phyloP scores from a whole-genome alignment of 371 early-diverging fungal genomes.

The Dinochytrium kinnereticum region DNA sequence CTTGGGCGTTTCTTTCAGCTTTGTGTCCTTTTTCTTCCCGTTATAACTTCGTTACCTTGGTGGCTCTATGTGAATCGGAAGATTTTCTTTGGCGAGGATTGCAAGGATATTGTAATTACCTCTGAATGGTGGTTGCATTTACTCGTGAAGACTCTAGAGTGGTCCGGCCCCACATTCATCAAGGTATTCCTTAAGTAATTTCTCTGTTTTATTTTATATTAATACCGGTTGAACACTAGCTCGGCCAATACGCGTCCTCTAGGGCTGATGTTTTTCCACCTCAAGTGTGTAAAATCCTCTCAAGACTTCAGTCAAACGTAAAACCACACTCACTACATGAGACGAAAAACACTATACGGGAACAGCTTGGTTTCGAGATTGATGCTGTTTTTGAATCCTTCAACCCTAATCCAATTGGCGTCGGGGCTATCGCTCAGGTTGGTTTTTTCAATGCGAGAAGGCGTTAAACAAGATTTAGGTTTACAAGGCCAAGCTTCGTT shows the following conservation, averaged over 20 bases:
- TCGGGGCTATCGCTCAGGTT: constrained; percentile 97
- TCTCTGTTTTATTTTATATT: neutral
- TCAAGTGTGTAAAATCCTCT: constrained; percentile 75
- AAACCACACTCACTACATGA: constrained; percentile 75
- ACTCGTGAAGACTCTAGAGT: constrained; percentile 76
- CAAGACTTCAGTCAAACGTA: constrained; percentile 82
- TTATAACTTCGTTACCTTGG: constrained; percentile 60
- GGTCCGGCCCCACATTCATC: constrained; percentile 92
- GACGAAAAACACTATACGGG: constrained; percentile 67
- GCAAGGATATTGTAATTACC: neutral
- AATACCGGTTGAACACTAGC: constrained; percentile 47
- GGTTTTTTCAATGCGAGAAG: constrained; percentile 42
- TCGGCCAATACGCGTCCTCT: constrained; percentile 97
- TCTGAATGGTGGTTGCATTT: constrained; percentile 83
- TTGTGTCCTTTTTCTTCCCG: constrained; percentile 67
- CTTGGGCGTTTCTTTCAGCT: constrained; percentile 65
- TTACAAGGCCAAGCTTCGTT: constrained; percentile 59
- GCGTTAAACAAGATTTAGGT: constrained; percentile 25
- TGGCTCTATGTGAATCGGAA: constrained; percentile 46
- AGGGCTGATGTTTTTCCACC: constrained; percentile 88
- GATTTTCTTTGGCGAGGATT: constrained; percentile 47
- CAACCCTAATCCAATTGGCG: constrained; percentile 81
- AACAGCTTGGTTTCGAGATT: constrained; percentile 67
- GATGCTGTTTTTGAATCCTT: constrained; percentile 80
- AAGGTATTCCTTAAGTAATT: no score